Base-by-base conservation (phyloP, 495 filamentous ascomycete genomes). In the Aspergillus biplanus region DNA sequence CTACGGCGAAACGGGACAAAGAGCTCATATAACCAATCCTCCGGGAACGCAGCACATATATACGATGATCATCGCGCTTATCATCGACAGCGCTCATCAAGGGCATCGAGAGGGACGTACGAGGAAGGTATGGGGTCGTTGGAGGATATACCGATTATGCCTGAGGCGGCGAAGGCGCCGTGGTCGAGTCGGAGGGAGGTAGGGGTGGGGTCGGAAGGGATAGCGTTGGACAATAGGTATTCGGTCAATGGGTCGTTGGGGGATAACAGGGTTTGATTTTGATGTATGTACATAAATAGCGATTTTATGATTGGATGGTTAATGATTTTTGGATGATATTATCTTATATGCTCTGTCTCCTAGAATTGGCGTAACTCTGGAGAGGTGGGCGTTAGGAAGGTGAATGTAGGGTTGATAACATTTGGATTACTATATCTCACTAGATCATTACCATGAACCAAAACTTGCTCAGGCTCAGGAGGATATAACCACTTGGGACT, bases 61-160 rank as follows among this genome's bases (percentile, higher is more conserved):
- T 39, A 46, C 21, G 4, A 47, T 12, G 39, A 47, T 2, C 21
- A 42, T 58, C 55, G 39, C 0, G 16, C 8, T 4, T 49, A 49
- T 18, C 21, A 27, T 27, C 21, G 21, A 27, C 21, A 27, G 21
- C 21, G 21, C 21, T 27, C 21, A 27, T 27, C 21, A 2, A 49
- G 15, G 15, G 18, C 46, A 18, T 44, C 39, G 39, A 11, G 39
- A n/a, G 46, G 15, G 2, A 58, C 37, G 9, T 33, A 47, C 39
- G 16, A 32, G 11, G 21, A 46, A 0, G 8, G 13, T 39, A 39
- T 39, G 37, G 33, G 21, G 12, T 58, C 55, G 8, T 13, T 58
- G 18, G 55, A 58, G 7, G 39, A 58, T 47, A 13, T 42, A 4
- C 55, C 55, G 8, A 58, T 58, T 3, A 16, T 49, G 15, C 46